phyloP scores from a whole-genome alignment of 306 rosid genomes.

The Alnus glutinosa region DNA sequence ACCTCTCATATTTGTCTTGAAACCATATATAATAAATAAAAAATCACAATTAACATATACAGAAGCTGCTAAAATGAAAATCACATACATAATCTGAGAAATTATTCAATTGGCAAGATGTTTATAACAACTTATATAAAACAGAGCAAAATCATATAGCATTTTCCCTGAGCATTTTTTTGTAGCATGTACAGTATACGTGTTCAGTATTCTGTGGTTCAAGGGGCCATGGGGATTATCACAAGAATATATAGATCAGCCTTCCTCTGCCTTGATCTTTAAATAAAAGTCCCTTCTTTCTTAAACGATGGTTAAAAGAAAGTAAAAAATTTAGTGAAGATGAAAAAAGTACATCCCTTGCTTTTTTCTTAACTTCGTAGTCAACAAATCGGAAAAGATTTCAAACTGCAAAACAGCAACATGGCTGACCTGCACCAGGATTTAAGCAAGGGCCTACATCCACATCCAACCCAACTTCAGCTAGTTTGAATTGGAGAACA shows the following conservation, averaged over 20 bases:
- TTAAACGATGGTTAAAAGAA: not conserved
- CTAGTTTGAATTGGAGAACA: not conserved
- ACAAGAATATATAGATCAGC: not conserved
- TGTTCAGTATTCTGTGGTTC: not conserved
- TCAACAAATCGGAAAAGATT: not conserved
- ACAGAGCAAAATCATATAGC: not conserved
- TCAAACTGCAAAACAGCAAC: not conserved
- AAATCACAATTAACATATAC: too few relatives aligned
- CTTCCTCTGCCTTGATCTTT: not conserved
- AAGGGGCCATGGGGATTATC: not conserved
- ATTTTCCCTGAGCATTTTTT: not conserved
- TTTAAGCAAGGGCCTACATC: not conserved
- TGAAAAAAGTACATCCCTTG: not conserved
- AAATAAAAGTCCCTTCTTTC: not conserved
- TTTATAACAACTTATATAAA: not conserved
- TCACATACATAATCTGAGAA: not conserved
- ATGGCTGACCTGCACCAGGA: not conserved
- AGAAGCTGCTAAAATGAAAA: not conserved
- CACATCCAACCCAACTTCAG: not conserved
- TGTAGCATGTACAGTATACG: not conserved
- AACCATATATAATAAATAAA: not conserved
- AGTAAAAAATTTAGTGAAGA: not conserved
- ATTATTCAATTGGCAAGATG: not conserved
- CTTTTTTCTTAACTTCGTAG: not conserved
- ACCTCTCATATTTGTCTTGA: too few relatives aligned